Evolutionary conservation across 768 basidiomycete genomes (phyloP).

Genomic region (Trametes coccinea): DNA sequence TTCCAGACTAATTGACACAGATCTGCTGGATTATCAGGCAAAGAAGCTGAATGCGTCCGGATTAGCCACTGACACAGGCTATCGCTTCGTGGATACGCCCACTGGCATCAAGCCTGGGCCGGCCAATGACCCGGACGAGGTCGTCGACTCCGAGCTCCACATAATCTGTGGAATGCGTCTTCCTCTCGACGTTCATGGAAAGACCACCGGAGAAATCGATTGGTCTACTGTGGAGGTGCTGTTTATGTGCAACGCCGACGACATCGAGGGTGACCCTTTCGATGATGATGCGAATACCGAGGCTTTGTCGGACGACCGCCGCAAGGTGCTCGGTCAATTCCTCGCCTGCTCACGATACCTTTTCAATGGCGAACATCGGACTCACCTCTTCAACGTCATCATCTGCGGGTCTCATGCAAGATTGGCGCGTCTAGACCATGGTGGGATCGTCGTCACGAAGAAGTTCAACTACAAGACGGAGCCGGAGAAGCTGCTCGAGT

Average conservation of each 20-base stretch:
- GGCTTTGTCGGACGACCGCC: not conserved
- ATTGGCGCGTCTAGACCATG: not conserved
- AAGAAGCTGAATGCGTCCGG: not conserved
- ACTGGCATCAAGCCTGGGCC: too few species aligned
- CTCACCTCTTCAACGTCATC: slow-evolving; percentile 1
- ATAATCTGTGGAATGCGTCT: not conserved
- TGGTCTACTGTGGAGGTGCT: slow-evolving; percentile 7
- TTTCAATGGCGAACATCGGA: slow-evolving; percentile 1
- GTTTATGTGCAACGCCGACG: slow-evolving; percentile 2
- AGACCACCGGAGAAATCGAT: not conserved
- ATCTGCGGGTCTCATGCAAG: slow-evolving; percentile 5
- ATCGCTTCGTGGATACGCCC: not conserved
- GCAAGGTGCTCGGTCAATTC: slow-evolving; percentile 2
- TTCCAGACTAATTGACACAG: too few species aligned
- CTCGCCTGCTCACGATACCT: not conserved
- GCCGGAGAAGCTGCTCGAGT: not conserved
- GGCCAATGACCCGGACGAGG: too few species aligned
- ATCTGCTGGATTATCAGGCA: too few species aligned
- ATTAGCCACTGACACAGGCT: not conserved
- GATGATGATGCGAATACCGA: not conserved
- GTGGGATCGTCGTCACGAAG: not conserved
- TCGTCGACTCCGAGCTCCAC: not conserved
- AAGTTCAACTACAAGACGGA: slow-evolving; percentile 10
- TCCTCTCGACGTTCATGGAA: not conserved
- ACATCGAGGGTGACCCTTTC: not conserved